These are phyloP conservation scores for Fusarium nodosum DNA, from an alignment of 2,329 filamentous ascomycete species.

Conservation along the genomic window DNA sequence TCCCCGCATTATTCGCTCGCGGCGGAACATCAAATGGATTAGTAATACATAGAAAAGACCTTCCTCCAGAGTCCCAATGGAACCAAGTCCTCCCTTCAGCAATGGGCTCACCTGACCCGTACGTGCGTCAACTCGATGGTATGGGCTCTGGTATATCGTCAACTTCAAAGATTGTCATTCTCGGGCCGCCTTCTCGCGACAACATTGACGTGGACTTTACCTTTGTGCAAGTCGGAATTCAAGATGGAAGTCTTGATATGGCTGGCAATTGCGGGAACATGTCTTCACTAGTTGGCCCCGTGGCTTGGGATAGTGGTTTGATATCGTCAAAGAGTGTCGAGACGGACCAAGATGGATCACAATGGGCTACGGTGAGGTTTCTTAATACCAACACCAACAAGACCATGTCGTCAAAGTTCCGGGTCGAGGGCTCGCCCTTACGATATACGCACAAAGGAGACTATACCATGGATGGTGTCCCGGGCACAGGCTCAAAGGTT, in stretches of 20 bases:
- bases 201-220: slow-evolving; percentile 77
- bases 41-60: slow-evolving; percentile 59
- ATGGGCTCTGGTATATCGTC: slow-evolving; percentile 78
- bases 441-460: slow-evolving; percentile 58
- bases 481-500: slow-evolving; percentile 69
- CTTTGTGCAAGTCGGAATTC: slow-evolving; percentile 77
- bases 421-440: slow-evolving; percentile 58
- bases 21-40: slow-evolving; percentile 79
- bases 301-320: slow-evolving; percentile 53
- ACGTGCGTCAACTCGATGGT: slow-evolving; percentile 79
- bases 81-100: slow-evolving; percentile 67
- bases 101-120: slow-evolving; percentile 75
- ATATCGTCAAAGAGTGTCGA: slow-evolving; percentile 36
- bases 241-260: slow-evolving; percentile 71
- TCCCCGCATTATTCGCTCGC: slow-evolving; percentile 63
- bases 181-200: slow-evolving; percentile 63
- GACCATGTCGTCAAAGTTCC: slow-evolving; percentile 70
- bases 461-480: slow-evolving; percentile 74
- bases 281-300: slow-evolving; percentile 74
- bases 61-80: slow-evolving; percentile 56
- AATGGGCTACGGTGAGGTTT: slow-evolving; percentile 67
- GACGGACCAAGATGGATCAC: slow-evolving; percentile 46
- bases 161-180: slow-evolving; percentile 78
- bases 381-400: slow-evolving; percentile 80
- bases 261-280: slow-evolving; percentile 84